A percentile compares a stretch with the other conserved stretches of the same genome.
Conservation (phyloP, 2,329 filamentous ascomycete genomes). For the Calonectria pauciramosa region DNA sequence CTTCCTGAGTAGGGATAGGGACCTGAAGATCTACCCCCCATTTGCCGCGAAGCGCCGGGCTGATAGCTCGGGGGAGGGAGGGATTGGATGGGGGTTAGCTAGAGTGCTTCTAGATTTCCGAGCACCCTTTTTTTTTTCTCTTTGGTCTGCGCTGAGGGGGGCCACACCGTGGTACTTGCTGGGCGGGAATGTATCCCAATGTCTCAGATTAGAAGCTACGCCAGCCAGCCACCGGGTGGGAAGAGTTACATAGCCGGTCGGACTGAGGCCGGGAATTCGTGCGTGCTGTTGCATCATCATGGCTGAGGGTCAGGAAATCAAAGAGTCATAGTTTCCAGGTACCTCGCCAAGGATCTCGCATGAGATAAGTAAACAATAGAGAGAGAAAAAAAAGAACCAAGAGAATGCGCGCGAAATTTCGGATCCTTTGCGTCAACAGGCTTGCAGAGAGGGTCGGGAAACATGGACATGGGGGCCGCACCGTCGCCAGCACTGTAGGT, state of each 20-base stretch:
- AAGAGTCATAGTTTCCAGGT: background rate
- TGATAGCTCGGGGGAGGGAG: background rate
- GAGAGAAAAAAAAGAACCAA: constrained; percentile 18
- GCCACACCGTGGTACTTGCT: background rate
- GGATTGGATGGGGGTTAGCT: background rate
- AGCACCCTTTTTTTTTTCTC: background rate
- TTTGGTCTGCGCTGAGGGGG: background rate
- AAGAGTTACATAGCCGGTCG: constrained; percentile 17
- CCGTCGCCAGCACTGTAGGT: constrained; percentile 13
- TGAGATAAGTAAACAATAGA: background rate
- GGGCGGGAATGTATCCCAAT: background rate
- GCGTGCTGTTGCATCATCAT: background rate
- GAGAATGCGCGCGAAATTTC: constrained; percentile 23
- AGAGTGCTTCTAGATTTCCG: constrained; percentile 1
- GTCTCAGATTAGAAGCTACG: background rate
- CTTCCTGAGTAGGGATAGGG: constrained; percentile 7
- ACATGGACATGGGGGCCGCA: constrained; percentile 14
- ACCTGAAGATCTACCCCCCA: constrained; percentile 19
- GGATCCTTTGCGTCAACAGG: constrained; percentile 21
- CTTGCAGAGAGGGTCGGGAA: constrained; percentile 28
- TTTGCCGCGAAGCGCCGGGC: background rate
- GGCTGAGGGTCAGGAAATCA: background rate
- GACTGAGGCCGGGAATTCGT: constrained; percentile 21
- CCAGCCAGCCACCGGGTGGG: constrained; percentile 14
- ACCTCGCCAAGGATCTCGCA: background rate